Evolutionary conservation across 192 early-diverging fungal species (phyloP).

Genomic region (Entophlyctis helioformis): DNA sequence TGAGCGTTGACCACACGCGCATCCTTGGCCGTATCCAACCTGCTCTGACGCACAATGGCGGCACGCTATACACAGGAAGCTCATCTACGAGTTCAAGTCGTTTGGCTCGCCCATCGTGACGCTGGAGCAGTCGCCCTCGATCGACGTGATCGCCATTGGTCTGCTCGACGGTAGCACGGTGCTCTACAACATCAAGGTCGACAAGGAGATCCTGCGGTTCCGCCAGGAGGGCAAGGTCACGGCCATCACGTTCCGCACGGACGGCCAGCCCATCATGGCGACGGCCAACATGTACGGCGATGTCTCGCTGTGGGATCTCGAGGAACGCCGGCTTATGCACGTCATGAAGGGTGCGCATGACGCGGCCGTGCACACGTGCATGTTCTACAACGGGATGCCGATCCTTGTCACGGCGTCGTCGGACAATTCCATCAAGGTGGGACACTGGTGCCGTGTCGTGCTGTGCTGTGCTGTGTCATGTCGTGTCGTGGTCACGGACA

Average conservation of each 20-base stretch:
- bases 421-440: conserved; percentile 86
- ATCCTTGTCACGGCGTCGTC: conserved; percentile 74
- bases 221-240: conserved; percentile 85
- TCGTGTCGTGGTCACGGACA: neutral
- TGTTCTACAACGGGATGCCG: conserved; percentile 76
- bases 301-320: conserved; percentile 86
- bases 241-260: conserved; percentile 84
- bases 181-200: conserved; percentile 75
- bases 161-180: conserved; percentile 75
- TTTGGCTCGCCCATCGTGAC: conserved; percentile 65
- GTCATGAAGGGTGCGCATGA: conserved; percentile 81
- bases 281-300: conserved; percentile 78
- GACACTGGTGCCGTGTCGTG: neutral
- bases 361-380: conserved; percentile 55
- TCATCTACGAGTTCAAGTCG: conserved; percentile 68
- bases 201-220: conserved; percentile 63
- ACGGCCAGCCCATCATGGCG: conserved; percentile 80
- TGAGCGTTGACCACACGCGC: no score
- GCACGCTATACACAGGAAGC: no score
- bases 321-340: conserved; percentile 57
- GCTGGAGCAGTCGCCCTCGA: conserved; percentile 75
- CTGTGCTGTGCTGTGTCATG: neutral
- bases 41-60: no score
- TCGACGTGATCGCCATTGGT: conserved; percentile 90
- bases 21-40: no score